Percentiles rank a stretch among this genome's conserved stretches.
Evolutionary conservation across 345 rosid genomes (phyloP).

Genomic region (Corchorus capsularis): DNA sequence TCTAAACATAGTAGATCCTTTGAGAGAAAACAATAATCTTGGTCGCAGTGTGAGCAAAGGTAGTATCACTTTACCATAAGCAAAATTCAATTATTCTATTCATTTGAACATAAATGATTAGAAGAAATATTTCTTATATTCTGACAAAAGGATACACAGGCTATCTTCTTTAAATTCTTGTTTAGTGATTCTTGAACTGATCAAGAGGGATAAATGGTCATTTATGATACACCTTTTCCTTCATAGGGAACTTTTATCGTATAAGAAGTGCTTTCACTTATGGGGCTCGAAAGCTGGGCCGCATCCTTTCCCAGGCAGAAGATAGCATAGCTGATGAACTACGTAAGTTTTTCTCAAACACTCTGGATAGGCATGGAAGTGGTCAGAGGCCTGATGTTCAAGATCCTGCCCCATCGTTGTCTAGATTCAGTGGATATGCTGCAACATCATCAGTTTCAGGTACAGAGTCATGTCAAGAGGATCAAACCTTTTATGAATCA

Average conservation of each 20-base stretch:
- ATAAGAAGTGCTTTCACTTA: conserved; percentile 87
- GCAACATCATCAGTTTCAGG: conserved; percentile 33
- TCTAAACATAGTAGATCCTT: conserved; percentile 85
- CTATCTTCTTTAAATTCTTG: background rate
- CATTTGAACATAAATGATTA: background rate
- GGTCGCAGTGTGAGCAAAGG: conserved; percentile 99
- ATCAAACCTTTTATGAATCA: conserved; percentile 39
- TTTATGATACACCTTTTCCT: conserved; percentile 18
- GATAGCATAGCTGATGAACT: conserved; percentile 59
- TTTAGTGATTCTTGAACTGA: conserved; percentile 16
- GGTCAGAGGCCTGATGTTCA: conserved; percentile 85
- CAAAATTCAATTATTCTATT: background rate
- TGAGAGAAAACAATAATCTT: conserved; percentile 82
- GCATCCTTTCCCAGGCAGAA: conserved; percentile 55
- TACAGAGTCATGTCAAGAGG: conserved; percentile 48
- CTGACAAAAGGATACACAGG: background rate
- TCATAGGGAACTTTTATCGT: conserved; percentile 73
- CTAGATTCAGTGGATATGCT: conserved; percentile 41
- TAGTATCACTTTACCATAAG: conserved; percentile 21
- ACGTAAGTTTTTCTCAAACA: conserved; percentile 67
- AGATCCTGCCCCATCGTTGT: conserved; percentile 41
- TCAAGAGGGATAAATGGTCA: background rate
- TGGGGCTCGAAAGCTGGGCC: conserved; percentile 86
- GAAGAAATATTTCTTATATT: conserved; percentile 2
- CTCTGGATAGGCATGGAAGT: conserved; percentile 74